Base-by-base conservation (phyloP, 495 filamentous ascomycete genomes). In the Penicillium subrubescens region DNA sequence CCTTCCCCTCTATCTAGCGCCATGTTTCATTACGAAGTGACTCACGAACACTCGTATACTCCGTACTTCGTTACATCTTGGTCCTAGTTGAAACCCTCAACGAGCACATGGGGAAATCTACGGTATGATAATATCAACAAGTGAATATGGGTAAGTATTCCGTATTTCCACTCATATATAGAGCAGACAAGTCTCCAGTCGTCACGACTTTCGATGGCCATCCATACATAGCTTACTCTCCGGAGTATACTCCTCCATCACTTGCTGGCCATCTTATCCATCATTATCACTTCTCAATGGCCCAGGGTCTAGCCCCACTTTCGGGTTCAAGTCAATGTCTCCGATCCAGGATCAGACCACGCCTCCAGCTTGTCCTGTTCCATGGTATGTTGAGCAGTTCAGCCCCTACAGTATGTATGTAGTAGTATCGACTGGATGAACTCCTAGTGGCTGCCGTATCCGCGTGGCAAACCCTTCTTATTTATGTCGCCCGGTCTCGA, bases 281-380 rank as follows among this genome's bases (percentile, higher is more conserved):
- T 48, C 44, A 23, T 48, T 11, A 48, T 48, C 44, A 17, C 44
- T 48, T 8, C 41, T 44, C 41, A 21, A 44, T 44, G 6, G 46
- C 46, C 46, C 48, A 51, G 57, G 57, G 27, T 48, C 57, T 59
- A 3, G 41, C 39, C 57, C 57, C 37, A 46, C 57, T 44, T 10
- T 21, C 48, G 25, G 25, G 48, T 51, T 29, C 48, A 27, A 29
- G 23, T 25, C 23, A 51, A 27, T 27, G 48, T 29, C 48, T 52
- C 48, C 48, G 25, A 52, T 52, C 48, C 25, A 31, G 14, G 25
- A 52, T 52, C 48, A 52, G 48, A 52, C 48, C 48, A 52, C 48
- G 48, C 25, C 48, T 52, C 48, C 14, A 29, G 15, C 48, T 17
- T 17, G 8, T 29, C 12, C 48, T 52, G 27, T 51, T 27, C 25